Evolutionary conservation across 164 flowering plant species (phyloP).

Genomic region (Warburgia ugandensis): DNA sequence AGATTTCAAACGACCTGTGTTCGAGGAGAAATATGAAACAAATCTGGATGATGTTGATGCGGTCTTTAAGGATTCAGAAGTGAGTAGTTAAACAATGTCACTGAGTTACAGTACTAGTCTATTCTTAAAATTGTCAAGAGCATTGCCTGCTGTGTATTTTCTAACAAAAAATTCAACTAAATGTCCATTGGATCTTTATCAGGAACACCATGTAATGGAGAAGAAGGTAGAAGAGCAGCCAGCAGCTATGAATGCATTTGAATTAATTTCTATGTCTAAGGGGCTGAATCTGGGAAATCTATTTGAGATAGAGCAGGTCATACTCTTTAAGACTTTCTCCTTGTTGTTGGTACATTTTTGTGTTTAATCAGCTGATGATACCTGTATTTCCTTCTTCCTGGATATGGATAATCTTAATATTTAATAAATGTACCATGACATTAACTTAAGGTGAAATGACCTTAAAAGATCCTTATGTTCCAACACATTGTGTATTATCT

Average conservation of each 20-base stretch:
- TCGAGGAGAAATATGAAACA: constrained; percentile 66
- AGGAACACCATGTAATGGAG: constrained; percentile 88
- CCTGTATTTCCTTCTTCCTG: no score
- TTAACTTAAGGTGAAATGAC: no score
- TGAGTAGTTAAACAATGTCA: no score
- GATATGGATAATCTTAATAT: no score
- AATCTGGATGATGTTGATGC: constrained; percentile 94
- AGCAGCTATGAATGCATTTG: constrained; percentile 92
- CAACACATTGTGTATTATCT: no score
- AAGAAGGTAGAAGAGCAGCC: constrained; percentile 67
- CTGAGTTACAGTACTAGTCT: no score
- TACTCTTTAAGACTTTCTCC: constrained; percentile 9
- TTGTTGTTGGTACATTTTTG: no score
- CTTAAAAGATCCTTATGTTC: no score
- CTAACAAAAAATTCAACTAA: no score
- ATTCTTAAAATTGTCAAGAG: no score
- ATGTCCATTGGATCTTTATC: constrained; percentile 23
- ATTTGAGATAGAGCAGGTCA: constrained; percentile 84
- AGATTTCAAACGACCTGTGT: constrained; percentile 68
- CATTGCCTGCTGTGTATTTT: neutral
- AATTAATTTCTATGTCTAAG: constrained; percentile 89
- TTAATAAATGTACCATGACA: no score
- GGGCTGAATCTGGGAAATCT: constrained; percentile 89
- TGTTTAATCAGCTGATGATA: no score
- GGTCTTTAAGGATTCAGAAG: constrained; percentile 85